These are phyloP conservation scores for Casaregolazyma lundiana DNA, from an alignment of 1,139 yeast species.

Conservation along the genomic window DNA sequence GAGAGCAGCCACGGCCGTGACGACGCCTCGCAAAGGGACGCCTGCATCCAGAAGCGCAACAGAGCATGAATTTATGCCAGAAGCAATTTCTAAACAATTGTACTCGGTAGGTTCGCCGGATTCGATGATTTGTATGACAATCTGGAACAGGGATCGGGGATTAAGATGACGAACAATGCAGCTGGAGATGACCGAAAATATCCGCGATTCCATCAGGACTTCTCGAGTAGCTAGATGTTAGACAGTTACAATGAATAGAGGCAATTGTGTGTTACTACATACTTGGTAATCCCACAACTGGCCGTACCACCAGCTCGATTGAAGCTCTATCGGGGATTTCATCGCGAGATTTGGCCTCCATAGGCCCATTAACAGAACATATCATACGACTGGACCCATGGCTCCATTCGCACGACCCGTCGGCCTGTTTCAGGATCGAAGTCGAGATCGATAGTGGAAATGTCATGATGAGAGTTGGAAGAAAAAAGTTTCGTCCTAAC, in stretches of 20 bases:
- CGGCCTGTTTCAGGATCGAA: conserved; percentile 51
- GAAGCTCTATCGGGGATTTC: conserved; percentile 79
- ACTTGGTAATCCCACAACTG: conserved; percentile 66
- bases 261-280: conserved; percentile 8
- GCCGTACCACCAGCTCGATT: conserved; percentile 75
- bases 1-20: conserved; percentile 50
- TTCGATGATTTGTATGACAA: conserved; percentile 77
- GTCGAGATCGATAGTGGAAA: conserved; percentile 10
- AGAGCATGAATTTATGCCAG: conserved; percentile 66
- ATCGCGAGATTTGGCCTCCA: conserved; percentile 78
- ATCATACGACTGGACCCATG: conserved; percentile 53
- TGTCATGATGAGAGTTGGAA: not conserved
- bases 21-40: conserved; percentile 59
- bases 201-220: conserved; percentile 64
- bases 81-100: conserved; percentile 51
- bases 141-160: conserved; percentile 81
- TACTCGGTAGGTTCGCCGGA: conserved; percentile 42
- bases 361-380: conserved; percentile 84
- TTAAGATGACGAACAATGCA: conserved; percentile 61
- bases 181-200: conserved; percentile 58
- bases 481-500: not conserved
- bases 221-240: conserved; percentile 56
- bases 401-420: conserved; percentile 69
- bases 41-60: conserved; percentile 79
- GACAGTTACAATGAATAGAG: not conserved